These are phyloP conservation scores for Aureobasidium sp. DNA, from an alignment of 2,329 filamentous ascomycete genomes.

Conservation along the genomic window DNA sequence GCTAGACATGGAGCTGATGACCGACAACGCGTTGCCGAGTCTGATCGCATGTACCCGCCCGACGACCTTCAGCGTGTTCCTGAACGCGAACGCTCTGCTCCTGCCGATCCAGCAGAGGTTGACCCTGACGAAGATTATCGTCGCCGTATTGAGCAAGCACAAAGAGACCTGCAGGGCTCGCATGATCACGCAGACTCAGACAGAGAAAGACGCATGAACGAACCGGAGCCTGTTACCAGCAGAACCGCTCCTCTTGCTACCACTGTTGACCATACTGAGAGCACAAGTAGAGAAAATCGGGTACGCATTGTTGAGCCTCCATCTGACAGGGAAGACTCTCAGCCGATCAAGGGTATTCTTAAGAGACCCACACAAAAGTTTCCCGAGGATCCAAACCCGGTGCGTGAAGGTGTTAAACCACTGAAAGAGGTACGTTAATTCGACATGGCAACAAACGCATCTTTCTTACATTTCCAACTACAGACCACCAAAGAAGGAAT, in stretches of 20 bases:
- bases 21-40: conserved; percentile 13
- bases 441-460: background rate
- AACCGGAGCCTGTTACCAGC: background rate
- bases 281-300: conserved; percentile 23
- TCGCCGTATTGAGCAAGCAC: conserved; percentile 35
- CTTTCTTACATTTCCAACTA: background rate
- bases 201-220: background rate
- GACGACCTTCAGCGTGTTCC: background rate
- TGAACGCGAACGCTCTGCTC: conserved; percentile 18
- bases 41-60: background rate
- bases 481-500: conserved; percentile 30
- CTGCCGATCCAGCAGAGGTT: conserved; percentile 21
- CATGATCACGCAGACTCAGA: conserved; percentile 3
- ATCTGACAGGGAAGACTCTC: conserved; percentile 57
- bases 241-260: background rate
- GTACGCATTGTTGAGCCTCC: conserved; percentile 62
- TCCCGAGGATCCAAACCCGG: conserved; percentile 73
- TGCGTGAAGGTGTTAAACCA: conserved; percentile 87
- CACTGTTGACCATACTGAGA: conserved; percentile 14
- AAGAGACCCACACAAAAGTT: conserved; percentile 76
- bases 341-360: conserved; percentile 69
- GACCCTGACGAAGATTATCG: conserved; percentile 45
- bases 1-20: conserved; percentile 5
- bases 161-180: conserved; percentile 1
- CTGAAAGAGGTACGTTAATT: conserved; percentile 57